Evolutionary conservation across 805 yeast species (phyloP), one percentile per base, ranked within the genome.

Genomic region (Ogataea naganishii): DNA sequence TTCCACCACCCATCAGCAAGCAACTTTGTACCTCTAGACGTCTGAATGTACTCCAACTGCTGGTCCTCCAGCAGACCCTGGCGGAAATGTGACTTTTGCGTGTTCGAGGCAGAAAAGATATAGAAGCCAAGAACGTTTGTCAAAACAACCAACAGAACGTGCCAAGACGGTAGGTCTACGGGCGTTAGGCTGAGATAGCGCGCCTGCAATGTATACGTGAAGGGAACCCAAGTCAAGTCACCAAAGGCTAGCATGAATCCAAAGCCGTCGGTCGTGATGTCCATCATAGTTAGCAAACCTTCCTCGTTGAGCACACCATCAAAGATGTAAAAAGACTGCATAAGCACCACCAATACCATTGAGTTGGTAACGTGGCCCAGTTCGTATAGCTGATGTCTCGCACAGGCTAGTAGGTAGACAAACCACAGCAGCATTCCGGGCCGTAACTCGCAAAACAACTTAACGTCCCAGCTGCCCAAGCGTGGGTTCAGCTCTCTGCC

Each of bases 1-100:
- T 80, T 81, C 98, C 98, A 92, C 98, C 97, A 92, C 3, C 97
- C 96, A 46, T 85, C 92, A 32, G 76, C 71, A 26, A 92, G 60
- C 39, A 92, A 66, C 47, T 73, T 81, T 16, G 95, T 79, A 1
- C 94, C 94, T 11, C 80, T 72, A 18, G 68, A 62, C 0, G 96
- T 80, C 39, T 71, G 60, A 35, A 92, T 81, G 32, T 72, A 76
- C 38, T 73, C 69, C 58, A 85, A 60, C 47, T 83, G 75, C 2
- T 64, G 51, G n/a, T n/a, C n/a, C n/a, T n/a, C n/a, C 34, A 86
- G 65, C 42, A 79, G 71, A 11, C 95, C 95, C 38, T 71, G 72
- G 57, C 81, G 79, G 64, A 92, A 92, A 19, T 71, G 68, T 15
- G 85, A 75, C 60, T 92, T 92, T 52, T 92, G 92, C 40, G 70